These are phyloP conservation scores for Trichophyton verrucosum DNA, from an alignment of 2,329 filamentous ascomycete genomes.

Conservation along the genomic window DNA sequence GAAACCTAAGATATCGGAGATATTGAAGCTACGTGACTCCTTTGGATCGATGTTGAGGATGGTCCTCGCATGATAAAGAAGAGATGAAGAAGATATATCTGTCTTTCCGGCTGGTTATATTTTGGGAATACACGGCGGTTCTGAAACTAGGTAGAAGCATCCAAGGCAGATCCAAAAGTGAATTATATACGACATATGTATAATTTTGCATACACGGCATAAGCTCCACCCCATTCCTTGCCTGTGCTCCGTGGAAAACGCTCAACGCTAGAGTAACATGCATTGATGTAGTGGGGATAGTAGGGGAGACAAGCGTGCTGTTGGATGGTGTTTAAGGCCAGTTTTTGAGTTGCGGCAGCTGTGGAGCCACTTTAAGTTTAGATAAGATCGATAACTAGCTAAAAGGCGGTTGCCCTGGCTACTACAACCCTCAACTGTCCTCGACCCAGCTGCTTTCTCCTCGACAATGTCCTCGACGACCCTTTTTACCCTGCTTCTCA, in stretches of 20 bases:
- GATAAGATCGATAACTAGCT: background rate
- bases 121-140: background rate
- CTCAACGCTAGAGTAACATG: too few species aligned
- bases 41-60: conserved; percentile 72
- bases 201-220: too few species aligned
- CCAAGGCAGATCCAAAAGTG: background rate
- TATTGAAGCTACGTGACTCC: conserved; percentile 65
- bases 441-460: too few species aligned
- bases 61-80: conserved; percentile 60
- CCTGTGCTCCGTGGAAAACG: too few species aligned
- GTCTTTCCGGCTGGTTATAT: background rate
- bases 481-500: background rate
- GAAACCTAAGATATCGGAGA: conserved; percentile 67
- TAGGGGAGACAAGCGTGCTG: too few species aligned
- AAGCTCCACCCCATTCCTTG: too few species aligned
- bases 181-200: background rate
- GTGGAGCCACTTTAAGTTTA: background rate
- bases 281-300: too few species aligned
- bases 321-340: background rate
- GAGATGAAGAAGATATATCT: background rate
- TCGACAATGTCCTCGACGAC: background rate
- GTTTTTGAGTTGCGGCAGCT: background rate
- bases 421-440: background rate
- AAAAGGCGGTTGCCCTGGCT: background rate
- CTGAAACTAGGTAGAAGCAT: background rate